A percentile compares a stretch with the other conserved stretches of the same genome.
Evolutionary conservation across 2,329 filamentous ascomycete species (phyloP).

Genomic region (Aspergillus felis): DNA sequence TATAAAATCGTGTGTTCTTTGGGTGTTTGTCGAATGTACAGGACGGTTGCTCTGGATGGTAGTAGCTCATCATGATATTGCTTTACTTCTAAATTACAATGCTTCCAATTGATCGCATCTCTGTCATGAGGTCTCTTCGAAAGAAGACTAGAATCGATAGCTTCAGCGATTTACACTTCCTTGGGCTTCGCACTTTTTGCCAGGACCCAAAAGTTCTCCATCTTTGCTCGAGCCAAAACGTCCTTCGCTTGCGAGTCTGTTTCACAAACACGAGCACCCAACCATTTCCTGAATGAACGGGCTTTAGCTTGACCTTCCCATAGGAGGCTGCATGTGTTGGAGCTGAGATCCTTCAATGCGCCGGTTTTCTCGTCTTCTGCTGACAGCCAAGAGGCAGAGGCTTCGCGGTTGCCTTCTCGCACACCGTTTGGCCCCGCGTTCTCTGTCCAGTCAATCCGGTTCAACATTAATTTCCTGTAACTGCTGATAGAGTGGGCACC

Average conservation of each 20-base stretch:
- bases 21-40: background rate
- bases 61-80: background rate
- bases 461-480: conserved; percentile 90
- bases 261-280: conserved; percentile 79
- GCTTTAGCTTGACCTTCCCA: conserved; percentile 88
- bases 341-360: conserved; percentile 72
- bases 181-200: conserved; percentile 62
- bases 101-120: background rate
- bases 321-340: conserved; percentile 77
- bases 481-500: conserved; percentile 76
- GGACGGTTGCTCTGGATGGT: background rate
- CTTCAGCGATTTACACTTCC: conserved; percentile 18
- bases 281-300: conserved; percentile 80
- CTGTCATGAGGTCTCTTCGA: conserved; percentile 4
- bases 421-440: conserved; percentile 65
- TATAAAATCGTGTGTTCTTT: background rate
- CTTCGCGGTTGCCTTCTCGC: conserved; percentile 56
- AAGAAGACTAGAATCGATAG: background rate
- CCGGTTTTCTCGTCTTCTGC: conserved; percentile 71
- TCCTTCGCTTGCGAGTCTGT: conserved; percentile 86
- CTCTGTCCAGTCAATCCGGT: conserved; percentile 93
- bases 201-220: conserved; percentile 92
- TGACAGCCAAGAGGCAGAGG: conserved; percentile 68
- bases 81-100: background rate
- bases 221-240: conserved; percentile 71